Evolutionary conservation across 2,329 filamentous ascomycete species (phyloP), one percentile per base, ranked within the genome.

Genomic region (Aspergillus persii): DNA sequence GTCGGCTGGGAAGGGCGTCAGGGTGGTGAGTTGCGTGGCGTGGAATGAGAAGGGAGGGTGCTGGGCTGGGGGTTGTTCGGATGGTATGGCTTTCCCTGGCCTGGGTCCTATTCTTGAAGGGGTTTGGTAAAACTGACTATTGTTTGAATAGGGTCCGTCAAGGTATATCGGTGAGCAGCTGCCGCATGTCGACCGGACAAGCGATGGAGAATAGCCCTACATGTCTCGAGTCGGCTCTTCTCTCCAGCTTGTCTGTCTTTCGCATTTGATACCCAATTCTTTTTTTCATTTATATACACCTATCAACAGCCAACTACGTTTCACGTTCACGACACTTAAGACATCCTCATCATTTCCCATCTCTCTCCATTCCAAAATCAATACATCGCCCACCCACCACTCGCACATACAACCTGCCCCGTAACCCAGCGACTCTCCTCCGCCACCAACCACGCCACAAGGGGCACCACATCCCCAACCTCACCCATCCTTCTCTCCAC

Each of bases 21-120:
- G 76, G 61, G 77, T 73, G 8, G 77, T 78, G 4, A 79, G 77
- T 62, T 77, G 75, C 61, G 77, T 80, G 52, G 72, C 76, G n/a
- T 79, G 76, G 75, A 80, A 79, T 65, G 75, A 77, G 59, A 73
- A 68, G 50, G 73, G 65, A 5, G 66, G 70, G 7, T 71, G 68
- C 54, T 79, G 76, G 76, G 76, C 75, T 41, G 72, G 68, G 18
- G 76, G 75, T 26, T 78, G 76, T 64, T 75, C 76, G 4, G 74
- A 79, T 69, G 76, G 76, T 79, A 69, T 65, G 64, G 18, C 18
- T 23, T 23, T 23, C 18, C 2, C 18, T 23, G 18, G 18, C 2
- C 18, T 23, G 18, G 18, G 18, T 23, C 18, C 18, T 23, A 1
- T 61, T 50, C 51, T 50, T 30, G 52, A n/a, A n/a, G 9, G 9